Base-by-base conservation (phyloP, 441 rosid species). In the Corymbia calophylla region DNA sequence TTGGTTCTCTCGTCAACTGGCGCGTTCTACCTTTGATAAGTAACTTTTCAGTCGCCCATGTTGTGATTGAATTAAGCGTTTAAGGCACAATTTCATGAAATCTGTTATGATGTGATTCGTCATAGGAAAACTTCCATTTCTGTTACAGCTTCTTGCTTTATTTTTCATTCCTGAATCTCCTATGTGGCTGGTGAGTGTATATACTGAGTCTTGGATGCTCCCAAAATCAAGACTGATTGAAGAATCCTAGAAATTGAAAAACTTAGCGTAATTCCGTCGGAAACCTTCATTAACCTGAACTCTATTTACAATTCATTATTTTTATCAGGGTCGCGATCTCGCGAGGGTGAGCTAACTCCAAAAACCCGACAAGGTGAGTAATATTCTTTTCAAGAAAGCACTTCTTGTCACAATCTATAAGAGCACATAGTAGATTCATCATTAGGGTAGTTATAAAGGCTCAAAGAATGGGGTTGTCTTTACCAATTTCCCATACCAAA, bases 131-230 rank as follows among this genome's bases (percentile, higher is more conserved):
- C 7, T 70, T 70, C 81, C 47, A 35, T 32, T 25, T 35, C 47
- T 70, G 81, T 25, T 95, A 29, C 96, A 95, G 32, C 53, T 92
- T 55, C 39, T 93, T 2, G 93, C 95, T 64, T 84, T 95, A 15
- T 94, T 95, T 89, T 94, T 94, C 86, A 93, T 95, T 87, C 96
- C 96, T 1, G 97, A 96, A 89, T 95, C 97, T 89, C 96, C 97
- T 6, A 91, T 97, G 91, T 95, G 47, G 81, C 81, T 70, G 47
- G 81, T 70, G 48, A 70, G 81, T 70, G 81, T 70, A 18, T 13
- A 35, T 9, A 35, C 9, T 7, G 80, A 70, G 80, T 32, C 13
- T 70, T 25, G 80, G 80, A 70, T 68, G 47, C 80, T 32, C 47
- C 9, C 47, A 4, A 13, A 9, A 32, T 32, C 80, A 29, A 62